These are phyloP conservation scores for Aspergillus sclerotiicarbonarius DNA, from an alignment of 495 filamentous ascomycete species.

Conservation along the genomic window DNA sequence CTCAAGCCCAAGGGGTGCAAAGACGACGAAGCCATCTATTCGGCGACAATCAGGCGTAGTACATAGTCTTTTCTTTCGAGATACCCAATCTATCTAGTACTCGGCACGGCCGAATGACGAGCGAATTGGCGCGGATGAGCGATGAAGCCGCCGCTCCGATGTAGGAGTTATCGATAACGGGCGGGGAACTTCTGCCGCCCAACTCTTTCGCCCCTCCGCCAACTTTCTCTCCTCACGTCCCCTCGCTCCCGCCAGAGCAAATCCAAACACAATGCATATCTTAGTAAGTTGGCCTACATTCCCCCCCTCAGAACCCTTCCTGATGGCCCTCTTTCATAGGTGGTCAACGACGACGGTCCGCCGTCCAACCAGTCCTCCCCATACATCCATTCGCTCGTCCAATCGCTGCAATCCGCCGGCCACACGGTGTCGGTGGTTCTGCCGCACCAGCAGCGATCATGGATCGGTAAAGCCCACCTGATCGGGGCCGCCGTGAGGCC, in stretches of 20 bases:
- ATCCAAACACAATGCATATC: constrained; percentile 41
- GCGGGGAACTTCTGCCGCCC: constrained; percentile 7
- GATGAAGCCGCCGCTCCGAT: neutral
- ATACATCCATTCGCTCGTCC: constrained; percentile 84
- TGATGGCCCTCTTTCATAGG: constrained; percentile 40
- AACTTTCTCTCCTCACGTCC: constrained; percentile 11
- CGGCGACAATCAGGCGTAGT: constrained; percentile 22
- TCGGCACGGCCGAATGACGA: neutral
- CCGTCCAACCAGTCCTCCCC: constrained; percentile 88
- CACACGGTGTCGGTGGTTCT: constrained; percentile 87
- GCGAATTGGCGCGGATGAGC: neutral
- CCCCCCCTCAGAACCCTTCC: neutral
- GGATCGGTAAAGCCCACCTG: constrained; percentile 97
- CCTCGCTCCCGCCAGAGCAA: constrained; percentile 11
- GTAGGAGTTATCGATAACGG: constrained; percentile 24
- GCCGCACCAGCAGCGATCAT: constrained; percentile 87
- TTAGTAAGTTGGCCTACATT: constrained; percentile 28
- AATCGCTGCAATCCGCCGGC: constrained; percentile 70
- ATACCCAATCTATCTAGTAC: neutral
- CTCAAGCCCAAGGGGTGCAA: constrained; percentile 33
- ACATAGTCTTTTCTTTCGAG: neutral
- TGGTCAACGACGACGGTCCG: constrained; percentile 94
- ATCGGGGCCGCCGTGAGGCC: constrained; percentile 82
- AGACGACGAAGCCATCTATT: constrained; percentile 32
- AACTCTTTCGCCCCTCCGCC: constrained; percentile 7